A percentile compares a stretch with the other conserved stretches of the same genome.
phyloP scores from a whole-genome alignment of 345 rosid genomes.

The Euclidium syriacum region DNA sequence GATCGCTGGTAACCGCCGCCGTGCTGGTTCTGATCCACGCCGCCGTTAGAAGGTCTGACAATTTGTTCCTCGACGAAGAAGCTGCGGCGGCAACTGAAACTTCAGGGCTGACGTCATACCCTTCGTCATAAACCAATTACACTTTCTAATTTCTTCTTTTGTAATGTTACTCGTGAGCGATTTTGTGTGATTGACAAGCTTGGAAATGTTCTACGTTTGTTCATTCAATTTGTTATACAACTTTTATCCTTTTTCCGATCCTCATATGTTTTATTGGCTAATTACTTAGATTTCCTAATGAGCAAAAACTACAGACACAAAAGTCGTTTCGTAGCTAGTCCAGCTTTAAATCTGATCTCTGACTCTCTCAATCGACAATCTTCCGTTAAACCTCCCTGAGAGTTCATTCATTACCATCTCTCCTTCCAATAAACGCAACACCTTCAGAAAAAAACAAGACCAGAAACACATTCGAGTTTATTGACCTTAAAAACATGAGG shows the following conservation, averaged over 20 bases:
- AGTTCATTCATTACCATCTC: conserved; percentile 50
- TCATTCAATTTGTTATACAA: background rate
- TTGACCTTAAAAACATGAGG: background rate
- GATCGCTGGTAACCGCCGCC: conserved; percentile 47
- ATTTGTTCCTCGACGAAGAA: conserved; percentile 59
- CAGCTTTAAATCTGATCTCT: background rate
- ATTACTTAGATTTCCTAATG: background rate
- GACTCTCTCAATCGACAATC: conserved; percentile 45
- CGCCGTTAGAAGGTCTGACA: conserved; percentile 55
- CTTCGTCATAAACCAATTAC: conserved; percentile 9
- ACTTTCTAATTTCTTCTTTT: background rate
- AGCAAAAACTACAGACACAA: too few species aligned
- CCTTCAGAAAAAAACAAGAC: conserved; percentile 35
- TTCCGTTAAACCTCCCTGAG: conserved; percentile 47
- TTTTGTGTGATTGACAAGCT: conserved; percentile 6
- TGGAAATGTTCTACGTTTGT: background rate
- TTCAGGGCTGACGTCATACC: conserved; percentile 35
- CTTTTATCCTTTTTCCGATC: too few species aligned
- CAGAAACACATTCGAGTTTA: background rate
- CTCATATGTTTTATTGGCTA: background rate
- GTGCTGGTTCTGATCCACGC: conserved; percentile 57
- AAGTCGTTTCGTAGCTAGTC: too few species aligned
- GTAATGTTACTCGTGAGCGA: background rate
- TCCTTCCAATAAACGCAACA: conserved; percentile 87
- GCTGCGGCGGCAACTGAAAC: conserved; percentile 28